These are phyloP conservation scores for Kregervanrija pseudodelftensis DNA, from an alignment of 805 yeast species.

Conservation along the genomic window DNA sequence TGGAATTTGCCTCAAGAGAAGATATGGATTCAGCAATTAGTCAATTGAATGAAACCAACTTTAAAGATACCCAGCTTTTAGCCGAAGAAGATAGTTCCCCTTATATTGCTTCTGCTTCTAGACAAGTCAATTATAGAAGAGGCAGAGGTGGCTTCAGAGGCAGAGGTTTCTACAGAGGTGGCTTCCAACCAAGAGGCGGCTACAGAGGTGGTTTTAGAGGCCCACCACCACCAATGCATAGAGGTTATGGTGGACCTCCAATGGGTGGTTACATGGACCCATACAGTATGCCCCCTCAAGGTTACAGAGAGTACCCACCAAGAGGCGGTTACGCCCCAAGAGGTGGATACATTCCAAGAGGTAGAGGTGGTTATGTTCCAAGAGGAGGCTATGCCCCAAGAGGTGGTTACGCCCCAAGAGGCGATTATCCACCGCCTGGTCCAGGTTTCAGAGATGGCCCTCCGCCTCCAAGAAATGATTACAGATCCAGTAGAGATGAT, in stretches of 20 bases:
- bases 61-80: constrained; percentile 53
- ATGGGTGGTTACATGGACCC: constrained; percentile 6
- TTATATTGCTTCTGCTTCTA: constrained; percentile 40
- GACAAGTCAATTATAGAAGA: constrained; percentile 38
- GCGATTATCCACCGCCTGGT: constrained; percentile 23
- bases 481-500: constrained; percentile 25
- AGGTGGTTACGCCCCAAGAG: constrained; percentile 24
- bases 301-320: constrained; percentile 25
- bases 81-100: constrained; percentile 76
- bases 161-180: constrained; percentile 37
- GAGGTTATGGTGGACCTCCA: constrained; percentile 11
- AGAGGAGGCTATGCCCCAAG: constrained; percentile 25
- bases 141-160: constrained; percentile 41
- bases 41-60: constrained; percentile 63
- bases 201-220: constrained; percentile 29
- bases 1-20: constrained; percentile 59
- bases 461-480: constrained; percentile 28
- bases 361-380: constrained; percentile 29
- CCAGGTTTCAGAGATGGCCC: constrained; percentile 27
- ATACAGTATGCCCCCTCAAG: constrained; percentile 10
- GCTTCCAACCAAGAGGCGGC: constrained; percentile 23
- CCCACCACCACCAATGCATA: constrained; percentile 9
- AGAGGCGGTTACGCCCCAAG: constrained; percentile 29
- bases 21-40: constrained; percentile 69
- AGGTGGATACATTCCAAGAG: constrained; percentile 25